Evolutionary conservation across 2,329 filamentous ascomycete genomes (phyloP).

Genomic region (Coniochaeta sp.): DNA sequence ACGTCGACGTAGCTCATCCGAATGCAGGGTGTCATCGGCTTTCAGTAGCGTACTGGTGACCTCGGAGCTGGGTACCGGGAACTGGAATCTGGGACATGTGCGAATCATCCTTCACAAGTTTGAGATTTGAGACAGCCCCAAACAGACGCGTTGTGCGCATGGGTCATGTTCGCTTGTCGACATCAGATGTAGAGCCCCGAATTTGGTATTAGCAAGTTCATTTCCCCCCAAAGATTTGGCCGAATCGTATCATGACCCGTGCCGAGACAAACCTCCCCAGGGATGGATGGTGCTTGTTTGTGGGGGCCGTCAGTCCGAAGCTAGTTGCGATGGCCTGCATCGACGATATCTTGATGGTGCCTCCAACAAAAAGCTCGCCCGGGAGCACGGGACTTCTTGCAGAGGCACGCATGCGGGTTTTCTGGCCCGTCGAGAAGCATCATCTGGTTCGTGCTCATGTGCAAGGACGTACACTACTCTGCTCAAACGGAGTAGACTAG

Average conservation of each 20-base stretch:
- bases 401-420: no score
- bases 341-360: neutral
- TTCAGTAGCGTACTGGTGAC: neutral
- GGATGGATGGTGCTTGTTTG: neutral
- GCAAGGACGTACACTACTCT: neutral
- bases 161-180: neutral
- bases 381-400: neutral
- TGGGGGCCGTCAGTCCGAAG: neutral
- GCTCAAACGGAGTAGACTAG: neutral
- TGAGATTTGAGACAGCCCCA: neutral
- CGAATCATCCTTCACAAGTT: neutral
- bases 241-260: neutral
- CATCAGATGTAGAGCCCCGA: neutral
- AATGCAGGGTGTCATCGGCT: neutral
- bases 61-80: neutral
- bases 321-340: neutral
- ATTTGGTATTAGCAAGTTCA: neutral
- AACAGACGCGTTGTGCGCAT: neutral
- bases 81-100: neutral
- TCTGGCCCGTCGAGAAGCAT: no score
- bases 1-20: neutral
- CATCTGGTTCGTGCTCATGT: neutral
- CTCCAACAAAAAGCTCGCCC: neutral
- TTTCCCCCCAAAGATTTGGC: neutral
- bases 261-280: neutral